Evolutionary conservation across 129 eudicot genomes (phyloP), one percentile per base, ranked within the genome.

Genomic region (Flaveria bidentis): DNA sequence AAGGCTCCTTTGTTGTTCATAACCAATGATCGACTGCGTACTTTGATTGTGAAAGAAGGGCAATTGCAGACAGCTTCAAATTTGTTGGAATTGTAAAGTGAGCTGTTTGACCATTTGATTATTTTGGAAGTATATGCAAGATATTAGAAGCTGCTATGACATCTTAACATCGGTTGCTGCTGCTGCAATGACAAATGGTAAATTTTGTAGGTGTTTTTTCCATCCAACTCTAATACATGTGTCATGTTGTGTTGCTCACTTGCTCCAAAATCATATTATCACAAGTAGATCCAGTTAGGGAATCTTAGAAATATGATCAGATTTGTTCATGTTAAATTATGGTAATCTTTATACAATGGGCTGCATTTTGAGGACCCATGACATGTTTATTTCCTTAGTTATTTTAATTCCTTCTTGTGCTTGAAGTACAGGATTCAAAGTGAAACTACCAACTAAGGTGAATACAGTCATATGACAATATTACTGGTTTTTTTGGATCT

Each of bases 161-260:
- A 79, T 92, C 76, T 85, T 93, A 68, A 89, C 88, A 22, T 84
- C 96, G 16, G 5, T 0, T 44, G 97, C 97, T n/a, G 97, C 98
- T 70, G 97, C 98, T 13, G 96, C 94, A 36, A 85, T 92, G 62
- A 81, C 96, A 13, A 90, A 90, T 72, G 87, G 95, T 85, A 95
- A 89, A 78, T 93, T 85, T 79, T 96, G 98, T 93, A 86, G 55
- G 72, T 72, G 67, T 33, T 67, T 74, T 67, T 46, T n/a, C 66
- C 45, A 18, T 18, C 18, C 36, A 72, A 75, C 49, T 51, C 45
- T 76, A 33, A 65, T 56, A 9, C 28, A 56, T 5, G 62, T 17
- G 13, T 10, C 16, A 20, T 57, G 22, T 22, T 22, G 14, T 9
- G 30, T 23, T 58, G 26, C 26, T 23, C 26, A 23, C 26, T 23